Evolutionary conservation across 257 asterid species (phyloP), one percentile per base, ranked within the genome.

Genomic region (Plantago ovata): DNA sequence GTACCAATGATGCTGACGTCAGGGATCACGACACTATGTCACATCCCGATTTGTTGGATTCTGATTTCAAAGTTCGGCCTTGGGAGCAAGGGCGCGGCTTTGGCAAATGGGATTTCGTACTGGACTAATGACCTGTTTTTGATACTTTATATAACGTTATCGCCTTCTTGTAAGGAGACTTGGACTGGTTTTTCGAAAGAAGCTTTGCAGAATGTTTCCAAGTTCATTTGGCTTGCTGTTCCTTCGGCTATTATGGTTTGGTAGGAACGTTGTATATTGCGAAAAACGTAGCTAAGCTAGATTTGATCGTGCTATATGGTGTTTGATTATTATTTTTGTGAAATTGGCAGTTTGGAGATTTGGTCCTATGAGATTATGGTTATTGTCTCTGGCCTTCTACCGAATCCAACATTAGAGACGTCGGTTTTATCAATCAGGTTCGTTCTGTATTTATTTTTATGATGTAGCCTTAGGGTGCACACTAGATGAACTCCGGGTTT

Each of bases 281-380:
- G 13, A 42, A 42, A 42, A 13, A 11, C 4, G 13, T 11, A 42
- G 13, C 46, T 11, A 42, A 1, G 3, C 1, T 41, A 1, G 15
- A 41, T 41, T 28, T 28, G 36, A 28, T 28, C 4, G 7, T 3
- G 46, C 46, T 9, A 42, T 9, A 42, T 42, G 46, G 13, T 13
- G 3, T 38, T 18, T 13, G 21, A 10, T 12, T 61, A 2, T 22
- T 49, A 3, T 6, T 32, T 49, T 32, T 49, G 21, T 3, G n/a
- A 22, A n/a, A 54, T 56, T 38, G 45, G 56, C 83, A 85, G 87
- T 69, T 72, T 83, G 77, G 95, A 86, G 81, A 73, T 76, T 19
- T 86, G 93, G 95, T 85, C 92, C 0, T 85, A 83, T 14, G 93
- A 81, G 65, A 75, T 83, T 62, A 86, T 81, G 95, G 93, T 86